Evolutionary conservation across 1,284 basidiomycete genomes (phyloP).

Genomic region (Microstroma glucosiphilum): DNA sequence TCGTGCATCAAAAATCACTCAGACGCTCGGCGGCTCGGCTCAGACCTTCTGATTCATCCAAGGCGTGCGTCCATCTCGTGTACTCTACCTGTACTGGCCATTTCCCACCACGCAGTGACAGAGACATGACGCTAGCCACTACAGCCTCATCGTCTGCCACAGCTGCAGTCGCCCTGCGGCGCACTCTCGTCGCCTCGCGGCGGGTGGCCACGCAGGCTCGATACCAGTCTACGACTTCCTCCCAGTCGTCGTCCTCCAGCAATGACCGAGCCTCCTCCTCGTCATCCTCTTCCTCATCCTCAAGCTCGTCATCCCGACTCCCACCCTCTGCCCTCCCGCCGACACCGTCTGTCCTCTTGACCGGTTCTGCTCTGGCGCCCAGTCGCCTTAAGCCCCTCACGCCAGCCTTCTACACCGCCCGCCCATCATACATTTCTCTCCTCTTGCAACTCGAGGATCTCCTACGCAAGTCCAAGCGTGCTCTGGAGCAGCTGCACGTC

Average conservation of each 20-base stretch:
- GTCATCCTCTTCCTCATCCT: conserved; percentile 4
- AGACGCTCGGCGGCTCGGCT: no score
- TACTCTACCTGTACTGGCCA: no score
- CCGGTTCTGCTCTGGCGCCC: background rate
- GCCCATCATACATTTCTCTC: background rate
- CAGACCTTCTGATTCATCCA: no score
- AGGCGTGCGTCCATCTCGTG: no score
- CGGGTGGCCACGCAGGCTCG: background rate
- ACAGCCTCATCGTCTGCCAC: background rate
- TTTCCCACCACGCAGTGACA: no score
- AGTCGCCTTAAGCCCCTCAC: background rate
- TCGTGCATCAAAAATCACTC: no score
- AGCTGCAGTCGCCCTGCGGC: background rate
- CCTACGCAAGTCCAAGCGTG: background rate
- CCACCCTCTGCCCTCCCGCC: background rate
- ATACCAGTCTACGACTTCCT: background rate
- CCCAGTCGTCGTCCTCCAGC: background rate
- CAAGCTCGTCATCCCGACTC: background rate
- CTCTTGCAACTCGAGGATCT: background rate
- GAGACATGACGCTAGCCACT: background rate
- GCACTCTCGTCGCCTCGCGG: background rate
- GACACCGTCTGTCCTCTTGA: background rate
- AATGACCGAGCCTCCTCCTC: background rate
- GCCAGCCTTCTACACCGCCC: background rate
- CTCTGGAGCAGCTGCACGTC: background rate